A percentile compares a stretch with the other conserved stretches of the same genome.
These are phyloP conservation scores for Leishmania tarentolae DNA, from an alignment of 208 protist genomes.

Conservation along the genomic window DNA sequence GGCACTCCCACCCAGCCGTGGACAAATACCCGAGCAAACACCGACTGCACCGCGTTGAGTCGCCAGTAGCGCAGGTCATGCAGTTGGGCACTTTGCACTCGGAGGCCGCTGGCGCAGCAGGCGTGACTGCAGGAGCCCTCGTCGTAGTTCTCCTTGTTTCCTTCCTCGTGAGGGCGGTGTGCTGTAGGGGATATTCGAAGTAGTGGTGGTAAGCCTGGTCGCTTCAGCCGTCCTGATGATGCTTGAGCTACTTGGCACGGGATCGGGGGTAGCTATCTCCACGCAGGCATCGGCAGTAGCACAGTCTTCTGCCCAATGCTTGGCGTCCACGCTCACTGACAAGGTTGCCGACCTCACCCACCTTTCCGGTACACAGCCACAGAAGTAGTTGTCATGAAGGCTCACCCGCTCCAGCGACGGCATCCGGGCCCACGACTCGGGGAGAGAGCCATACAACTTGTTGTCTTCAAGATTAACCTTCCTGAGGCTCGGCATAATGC, in stretches of 20 bases:
- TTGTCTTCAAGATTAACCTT: no score
- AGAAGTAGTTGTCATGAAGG: no score
- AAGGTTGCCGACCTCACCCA: no score
- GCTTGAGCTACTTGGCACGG: neutral
- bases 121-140: neutral
- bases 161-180: neutral
- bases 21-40: neutral
- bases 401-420: no score
- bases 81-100: neutral
- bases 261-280: neutral
- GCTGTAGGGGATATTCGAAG: no score
- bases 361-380: no score
- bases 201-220: no score
- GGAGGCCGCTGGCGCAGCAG: neutral
- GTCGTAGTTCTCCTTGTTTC: neutral
- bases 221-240: no score
- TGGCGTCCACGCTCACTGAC: no score
- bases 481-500: no score
- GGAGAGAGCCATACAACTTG: no score
- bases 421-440: no score
- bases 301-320: neutral
- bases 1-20: neutral
- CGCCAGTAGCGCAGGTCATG: neutral
- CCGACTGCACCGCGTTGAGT: neutral
- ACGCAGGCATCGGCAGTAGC: neutral